phyloP scores from a whole-genome alignment of 768 basidiomycete genomes.

The Podaxis rugospora region DNA sequence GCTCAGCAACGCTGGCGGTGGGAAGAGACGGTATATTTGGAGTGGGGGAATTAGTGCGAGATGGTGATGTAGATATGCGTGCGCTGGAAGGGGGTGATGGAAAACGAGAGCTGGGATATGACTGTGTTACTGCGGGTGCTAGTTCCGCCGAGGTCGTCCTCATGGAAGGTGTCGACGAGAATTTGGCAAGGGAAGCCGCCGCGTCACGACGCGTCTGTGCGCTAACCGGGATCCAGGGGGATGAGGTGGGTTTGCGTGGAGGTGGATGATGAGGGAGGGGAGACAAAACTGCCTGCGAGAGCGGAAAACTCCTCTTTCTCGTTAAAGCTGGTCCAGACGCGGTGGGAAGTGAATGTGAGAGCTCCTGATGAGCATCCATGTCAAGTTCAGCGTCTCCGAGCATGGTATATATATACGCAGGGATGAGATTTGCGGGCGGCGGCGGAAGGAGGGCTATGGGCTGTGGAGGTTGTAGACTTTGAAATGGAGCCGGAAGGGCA shows the following conservation, averaged over 20 bases:
- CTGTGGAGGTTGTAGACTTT: background rate
- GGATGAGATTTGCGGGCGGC: background rate
- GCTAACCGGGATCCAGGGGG: background rate
- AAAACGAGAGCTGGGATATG: background rate
- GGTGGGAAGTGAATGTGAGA: background rate
- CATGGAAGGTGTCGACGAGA: background rate
- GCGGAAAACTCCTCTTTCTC: background rate
- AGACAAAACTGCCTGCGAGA: background rate
- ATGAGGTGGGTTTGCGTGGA: background rate
- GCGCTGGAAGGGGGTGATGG: constrained; percentile 1
- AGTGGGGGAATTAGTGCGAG: background rate
- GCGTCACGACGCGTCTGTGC: background rate
- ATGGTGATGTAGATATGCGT: background rate
- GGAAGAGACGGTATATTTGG: constrained; percentile 7
- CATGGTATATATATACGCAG: background rate
- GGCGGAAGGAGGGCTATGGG: background rate
- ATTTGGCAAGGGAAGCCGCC: background rate
- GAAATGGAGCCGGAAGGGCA: background rate
- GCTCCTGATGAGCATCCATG: background rate
- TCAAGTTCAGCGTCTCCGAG: background rate
- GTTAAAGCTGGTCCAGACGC: background rate
- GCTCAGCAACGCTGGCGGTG: background rate
- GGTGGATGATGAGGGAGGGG: constrained; percentile 3
- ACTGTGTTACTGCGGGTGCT: background rate
- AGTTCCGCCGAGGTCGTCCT: background rate